Conservation (phyloP, 495 filamentous ascomycete genomes). For the Alectoria sarmentosa region DNA sequence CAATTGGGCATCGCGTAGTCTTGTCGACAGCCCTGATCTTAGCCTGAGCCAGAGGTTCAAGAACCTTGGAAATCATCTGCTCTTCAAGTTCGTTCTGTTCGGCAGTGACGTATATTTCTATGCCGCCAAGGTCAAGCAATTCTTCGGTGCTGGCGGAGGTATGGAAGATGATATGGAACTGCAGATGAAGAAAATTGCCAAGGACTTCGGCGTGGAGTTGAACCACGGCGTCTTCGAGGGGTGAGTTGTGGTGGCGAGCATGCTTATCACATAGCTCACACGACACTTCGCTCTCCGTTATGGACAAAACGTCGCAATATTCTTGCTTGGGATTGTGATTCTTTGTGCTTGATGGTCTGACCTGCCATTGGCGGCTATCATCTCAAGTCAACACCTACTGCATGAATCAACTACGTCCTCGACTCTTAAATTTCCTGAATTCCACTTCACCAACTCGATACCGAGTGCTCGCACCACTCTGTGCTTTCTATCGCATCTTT, state of each 20-base stretch:
- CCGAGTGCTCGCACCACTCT: neutral
- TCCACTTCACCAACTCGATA: neutral
- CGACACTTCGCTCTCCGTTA: neutral
- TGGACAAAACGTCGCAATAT: neutral
- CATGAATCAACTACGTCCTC: neutral
- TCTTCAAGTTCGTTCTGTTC: slow-evolving; percentile 74
- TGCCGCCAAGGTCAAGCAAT: slow-evolving; percentile 67
- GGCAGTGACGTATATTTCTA: slow-evolving; percentile 78
- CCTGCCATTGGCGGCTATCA: neutral
- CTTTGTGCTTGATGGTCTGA: neutral
- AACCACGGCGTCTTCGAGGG: slow-evolving; percentile 84
- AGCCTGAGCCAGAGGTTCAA: slow-evolving; percentile 47
- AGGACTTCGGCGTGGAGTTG: slow-evolving; percentile 84
- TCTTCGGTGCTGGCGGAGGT: slow-evolving; percentile 63
- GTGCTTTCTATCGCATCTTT: neutral
- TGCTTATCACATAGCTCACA: neutral
- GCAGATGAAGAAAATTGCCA: slow-evolving; percentile 77
- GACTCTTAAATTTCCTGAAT: neutral
- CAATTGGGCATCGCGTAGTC: slow-evolving; percentile 72
- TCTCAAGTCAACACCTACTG: neutral
- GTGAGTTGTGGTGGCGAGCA: slow-evolving; percentile 30
- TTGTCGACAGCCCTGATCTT: slow-evolving; percentile 62
- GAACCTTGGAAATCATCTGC: slow-evolving; percentile 59
- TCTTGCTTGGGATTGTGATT: neutral
- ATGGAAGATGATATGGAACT: slow-evolving; percentile 94